Base-by-base conservation (phyloP, 2,329 filamentous ascomycete species). In the Fusarium sp. region DNA sequence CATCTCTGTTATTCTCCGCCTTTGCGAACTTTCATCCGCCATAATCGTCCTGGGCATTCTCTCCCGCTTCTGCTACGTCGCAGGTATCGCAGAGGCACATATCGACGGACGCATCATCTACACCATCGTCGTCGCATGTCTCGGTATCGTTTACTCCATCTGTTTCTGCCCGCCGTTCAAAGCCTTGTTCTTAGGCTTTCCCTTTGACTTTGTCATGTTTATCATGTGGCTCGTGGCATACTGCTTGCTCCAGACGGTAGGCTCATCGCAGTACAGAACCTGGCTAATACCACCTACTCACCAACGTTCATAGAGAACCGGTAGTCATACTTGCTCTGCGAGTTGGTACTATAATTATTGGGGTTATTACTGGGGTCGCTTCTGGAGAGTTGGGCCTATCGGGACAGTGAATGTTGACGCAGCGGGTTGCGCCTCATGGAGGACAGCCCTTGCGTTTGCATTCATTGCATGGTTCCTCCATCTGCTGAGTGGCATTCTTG, bases 221-320 rank as follows among this genome's bases (percentile, higher is more conserved):
- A 18, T 62, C 7, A 62, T 63, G 44, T 63, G 57, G 61, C 61
- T 63, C 19, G 25, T 63, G 7, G 61, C 61, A 33, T 63, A 63
- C 35, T 63, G 61, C 18, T 27, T 63, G n/a, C 57, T 63, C 10
- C 44, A 63, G 25, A 62, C 61, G 9, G 57, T 63, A 3, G n/a
- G n/a, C n/a, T n/a, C n/a, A n/a, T n/a, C n/a, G n/a, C n/a, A n/a
- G n/a, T n/a, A n/a, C n/a, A n/a, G n/a, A n/a, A n/a, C n/a, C n/a
- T n/a, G n/a, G n/a, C n/a, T n/a, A n/a, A n/a, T n/a, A n/a, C n/a
- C 29, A 29, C 29, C 29, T 29, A 29, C 29, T 29, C 29, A 29
- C 11, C 29, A 10, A 9, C 29, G 5, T 11, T 31, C 3, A 7
- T 15, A 63, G 60, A 49, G 44, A 35, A 60, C 54, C 1, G 60